phyloP scores from a whole-genome alignment of 192 early-diverging fungal species.

The Dissophora globulifera region DNA sequence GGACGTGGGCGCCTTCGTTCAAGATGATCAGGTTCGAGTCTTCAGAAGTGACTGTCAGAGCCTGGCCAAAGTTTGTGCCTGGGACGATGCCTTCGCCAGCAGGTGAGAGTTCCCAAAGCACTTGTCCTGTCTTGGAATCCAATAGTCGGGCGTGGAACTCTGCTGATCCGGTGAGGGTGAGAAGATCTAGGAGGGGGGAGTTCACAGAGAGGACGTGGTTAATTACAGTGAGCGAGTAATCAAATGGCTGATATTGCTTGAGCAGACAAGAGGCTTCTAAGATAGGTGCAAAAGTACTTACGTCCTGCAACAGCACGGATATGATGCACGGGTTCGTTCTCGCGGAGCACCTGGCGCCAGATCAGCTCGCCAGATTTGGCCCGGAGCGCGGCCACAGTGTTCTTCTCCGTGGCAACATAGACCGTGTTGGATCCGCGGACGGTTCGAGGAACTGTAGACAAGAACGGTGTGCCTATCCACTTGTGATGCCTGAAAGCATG shows the following conservation, averaged over 20 bases:
- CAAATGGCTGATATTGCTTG: too few relatives aligned
- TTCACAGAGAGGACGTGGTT: too few relatives aligned
- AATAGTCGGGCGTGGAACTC: constrained; percentile 57
- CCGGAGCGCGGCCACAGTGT: constrained; percentile 78
- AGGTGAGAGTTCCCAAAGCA: constrained; percentile 57
- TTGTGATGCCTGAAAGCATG: constrained; percentile 60
- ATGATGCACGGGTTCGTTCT: constrained; percentile 64
- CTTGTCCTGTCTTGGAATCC: constrained; percentile 55
- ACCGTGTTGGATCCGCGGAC: constrained; percentile 52
- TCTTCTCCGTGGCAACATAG: constrained; percentile 73
- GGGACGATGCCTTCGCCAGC: constrained; percentile 22
- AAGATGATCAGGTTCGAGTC: constrained; percentile 49
- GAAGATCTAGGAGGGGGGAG: constrained; percentile 31
- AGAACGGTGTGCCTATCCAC: constrained; percentile 61
- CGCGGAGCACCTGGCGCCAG: constrained; percentile 81
- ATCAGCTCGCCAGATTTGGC: constrained; percentile 75
- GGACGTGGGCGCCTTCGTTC: constrained; percentile 41
- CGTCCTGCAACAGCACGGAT: constrained; percentile 61
- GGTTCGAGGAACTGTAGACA: constrained; percentile 37
- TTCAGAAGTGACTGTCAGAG: constrained; percentile 36
- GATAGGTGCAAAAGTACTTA: constrained; percentile 62
- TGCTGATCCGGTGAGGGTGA: constrained; percentile 52
- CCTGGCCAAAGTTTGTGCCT: constrained; percentile 30
- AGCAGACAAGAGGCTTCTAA: too few relatives aligned
- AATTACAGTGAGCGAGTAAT: too few relatives aligned